phyloP scores from a whole-genome alignment of 2,329 filamentous ascomycete genomes.

The Zasmidium cellare region DNA sequence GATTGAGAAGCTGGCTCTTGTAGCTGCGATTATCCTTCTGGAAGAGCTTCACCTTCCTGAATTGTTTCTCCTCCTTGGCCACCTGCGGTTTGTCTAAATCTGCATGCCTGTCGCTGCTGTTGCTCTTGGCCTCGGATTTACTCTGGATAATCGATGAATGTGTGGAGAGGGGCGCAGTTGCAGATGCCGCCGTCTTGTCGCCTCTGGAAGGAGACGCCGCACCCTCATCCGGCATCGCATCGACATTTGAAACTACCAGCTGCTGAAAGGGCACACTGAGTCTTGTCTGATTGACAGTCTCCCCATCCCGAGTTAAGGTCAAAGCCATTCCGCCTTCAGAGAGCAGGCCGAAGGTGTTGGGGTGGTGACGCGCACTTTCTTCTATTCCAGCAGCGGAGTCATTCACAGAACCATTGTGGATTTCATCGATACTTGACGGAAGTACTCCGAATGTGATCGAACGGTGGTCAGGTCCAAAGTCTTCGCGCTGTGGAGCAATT shows the following conservation, averaged over 20 bases:
- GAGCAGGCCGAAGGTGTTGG: conserved; percentile 61
- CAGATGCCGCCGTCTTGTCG: too few relatives aligned
- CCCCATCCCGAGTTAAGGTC: conserved; percentile 9
- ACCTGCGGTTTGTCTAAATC: too few relatives aligned
- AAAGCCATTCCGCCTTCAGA: conserved; percentile 62
- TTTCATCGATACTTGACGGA: conserved; percentile 45
- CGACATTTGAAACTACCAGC: not conserved
- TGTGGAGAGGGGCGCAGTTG: too few relatives aligned
- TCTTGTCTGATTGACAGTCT: conserved; percentile 39
- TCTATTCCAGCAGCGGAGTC: not conserved
- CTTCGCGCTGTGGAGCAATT: not conserved
- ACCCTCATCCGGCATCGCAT: not conserved
- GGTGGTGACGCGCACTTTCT: conserved; percentile 13
- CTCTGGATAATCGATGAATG: too few relatives aligned
- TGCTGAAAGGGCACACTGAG: conserved; percentile 47
- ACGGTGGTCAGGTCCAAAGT: conserved; percentile 1
- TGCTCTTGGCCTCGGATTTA: too few relatives aligned
- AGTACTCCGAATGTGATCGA: conserved; percentile 40
- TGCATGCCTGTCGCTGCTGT: too few relatives aligned
- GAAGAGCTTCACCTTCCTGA: too few relatives aligned
- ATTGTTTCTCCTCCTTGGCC: too few relatives aligned
- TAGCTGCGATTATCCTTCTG: too few relatives aligned
- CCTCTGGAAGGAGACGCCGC: not conserved
- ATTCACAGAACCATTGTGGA: conserved; percentile 14
- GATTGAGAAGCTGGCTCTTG: too few relatives aligned